Evolutionary conservation across 2,329 filamentous ascomycete genomes (phyloP), one percentile per base, ranked within the genome.

Genomic region (Cytospora paraplurivora): DNA sequence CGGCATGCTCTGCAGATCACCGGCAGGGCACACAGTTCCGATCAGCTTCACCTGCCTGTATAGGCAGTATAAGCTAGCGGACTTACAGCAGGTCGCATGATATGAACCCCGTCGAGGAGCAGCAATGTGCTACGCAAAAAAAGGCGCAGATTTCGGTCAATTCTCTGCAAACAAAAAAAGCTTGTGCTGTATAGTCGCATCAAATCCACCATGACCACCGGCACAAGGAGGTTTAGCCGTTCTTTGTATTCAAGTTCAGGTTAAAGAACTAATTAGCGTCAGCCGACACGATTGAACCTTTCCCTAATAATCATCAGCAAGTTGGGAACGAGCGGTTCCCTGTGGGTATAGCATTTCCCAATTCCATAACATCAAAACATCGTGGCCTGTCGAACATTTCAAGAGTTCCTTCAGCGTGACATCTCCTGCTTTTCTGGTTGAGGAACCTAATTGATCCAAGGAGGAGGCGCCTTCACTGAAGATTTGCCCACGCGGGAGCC

Each of bases 21-120:
- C 49, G 27, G 58, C 32, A 49, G 51, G 19, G 50, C 27, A n/a
- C 33, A 50, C 41, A 5, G 27, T 35, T 13, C 38, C 47, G 52
- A 52, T 52, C 37, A 49, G 53, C 11, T 27, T 61, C 8, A 55
- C 59, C 59, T 61, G 55, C 59, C 59, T 33, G 19, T 49, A 49
- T 52, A 27, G 59, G 59, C n/a, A 21, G n/a, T 11, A 38, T 55
- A 32, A 50, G 41, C 51, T 61, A 6, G 59, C 38, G 49, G 53
- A 52, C 38, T 41, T 54, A 54, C 51, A 54, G 58, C 44, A 52
- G n/a, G 58, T 52, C 51, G 51, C 11, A 13, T 60, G 35, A 21
- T n/a, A 32, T 21, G 35, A 38, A 12, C 1, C 17, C 21, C 27
- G 19, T 13, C 12, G 32, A 34, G 12, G 51, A 11, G 13, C 15